Evolutionary conservation across 306 rosid genomes (phyloP).

Genomic region (Aeschynomene evenia): DNA sequence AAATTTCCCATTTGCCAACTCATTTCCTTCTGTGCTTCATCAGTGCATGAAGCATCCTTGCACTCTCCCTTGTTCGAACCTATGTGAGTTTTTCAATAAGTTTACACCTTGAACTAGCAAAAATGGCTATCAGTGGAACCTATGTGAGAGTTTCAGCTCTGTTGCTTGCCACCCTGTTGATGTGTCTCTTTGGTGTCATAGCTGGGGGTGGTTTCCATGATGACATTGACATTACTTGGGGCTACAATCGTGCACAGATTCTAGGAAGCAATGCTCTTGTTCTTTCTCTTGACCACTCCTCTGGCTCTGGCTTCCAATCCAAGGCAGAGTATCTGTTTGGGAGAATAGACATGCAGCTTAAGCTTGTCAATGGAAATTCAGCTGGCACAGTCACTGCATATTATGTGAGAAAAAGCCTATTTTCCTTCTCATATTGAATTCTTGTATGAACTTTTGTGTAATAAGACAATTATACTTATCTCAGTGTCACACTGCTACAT

Average conservation of each 20-base stretch:
- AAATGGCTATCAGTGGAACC: conserved; percentile 11
- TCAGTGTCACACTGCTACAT: neutral
- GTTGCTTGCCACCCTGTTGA: neutral
- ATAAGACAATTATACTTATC: neutral
- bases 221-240: conserved; percentile 27
- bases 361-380: conserved; percentile 42
- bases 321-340: conserved; percentile 37
- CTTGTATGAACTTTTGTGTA: neutral
- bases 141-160: neutral
- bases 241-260: conserved; percentile 27
- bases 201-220: conserved; percentile 9
- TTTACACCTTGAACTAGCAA: neutral
- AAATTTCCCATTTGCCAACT: conserved; percentile 11
- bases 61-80: no score
- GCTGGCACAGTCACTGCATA: conserved; percentile 44
- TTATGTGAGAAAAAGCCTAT: conserved; percentile 28
- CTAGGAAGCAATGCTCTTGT: conserved; percentile 22
- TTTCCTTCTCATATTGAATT: neutral
- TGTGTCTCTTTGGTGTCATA: neutral
- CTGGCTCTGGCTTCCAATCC: conserved; percentile 50
- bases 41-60: neutral
- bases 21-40: conserved; percentile 21
- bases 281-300: conserved; percentile 36
- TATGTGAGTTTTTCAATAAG: no score
- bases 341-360: conserved; percentile 44